Base-by-base conservation (phyloP, 768 basidiomycete species). In the Suillus variegatus region DNA sequence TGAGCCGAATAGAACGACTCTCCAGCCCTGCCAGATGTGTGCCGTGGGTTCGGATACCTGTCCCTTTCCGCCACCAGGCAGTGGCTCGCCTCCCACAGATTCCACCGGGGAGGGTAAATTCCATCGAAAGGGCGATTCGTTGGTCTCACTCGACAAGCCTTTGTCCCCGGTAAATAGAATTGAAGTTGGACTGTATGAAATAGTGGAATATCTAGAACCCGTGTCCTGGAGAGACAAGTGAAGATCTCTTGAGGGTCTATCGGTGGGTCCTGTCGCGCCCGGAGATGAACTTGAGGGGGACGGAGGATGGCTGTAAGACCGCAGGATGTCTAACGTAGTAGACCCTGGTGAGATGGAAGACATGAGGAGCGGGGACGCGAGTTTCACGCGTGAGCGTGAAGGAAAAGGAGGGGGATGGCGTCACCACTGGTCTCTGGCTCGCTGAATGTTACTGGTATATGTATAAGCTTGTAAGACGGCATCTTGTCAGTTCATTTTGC, bases 11-110 rank as follows among this genome's bases (percentile, higher is more conserved):
- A 89, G 64, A 47, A 88, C 80, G 35, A 81, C 67, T 66, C 74
- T 82, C 86, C 89, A 87, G 20, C 89, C 88, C 52, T 80, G 73
- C 76, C 76, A 82, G 38, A 77, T 66, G 36, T 66, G 63, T 67
- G 68, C 68, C n/a, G 61, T 44, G 9, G 22, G 12, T 25, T 18
- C 49, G 3, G 66, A 54, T n/a, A 51, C 65, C 41, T 64, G 67
- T 7, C 46, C 65, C 12, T 61, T 52, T 25, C 40, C 55, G 12
- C 61, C 44, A 44, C 35, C n/a, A 32, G 60, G n/a, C 6, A n/a
- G 25, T n/a, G 63, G 60, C 35, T 58, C 57, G 1, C 38, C 18
- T 52, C 62, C 67, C 4, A 56, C 66, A 35, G 64, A 66, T n/a
- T 65, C 60, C 3, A 35, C 44, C 12, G 75, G 72, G 36, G 69